Percentiles rank a stretch among this genome's conserved stretches.
Conservation (phyloP, 441 rosid species). For the Codiaeum variegatum region DNA sequence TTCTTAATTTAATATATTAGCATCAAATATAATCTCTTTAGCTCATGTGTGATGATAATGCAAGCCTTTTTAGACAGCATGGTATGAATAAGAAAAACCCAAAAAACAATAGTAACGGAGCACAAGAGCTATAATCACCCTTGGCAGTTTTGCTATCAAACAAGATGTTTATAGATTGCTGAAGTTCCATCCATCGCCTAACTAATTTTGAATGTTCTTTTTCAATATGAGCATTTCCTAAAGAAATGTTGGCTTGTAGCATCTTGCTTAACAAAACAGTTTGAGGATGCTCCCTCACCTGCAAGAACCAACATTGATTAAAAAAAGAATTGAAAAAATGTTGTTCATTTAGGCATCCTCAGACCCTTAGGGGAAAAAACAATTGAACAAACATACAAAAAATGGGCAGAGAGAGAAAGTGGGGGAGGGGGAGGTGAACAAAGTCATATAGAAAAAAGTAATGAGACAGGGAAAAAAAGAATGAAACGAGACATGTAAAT, state of each 20-base stretch:
- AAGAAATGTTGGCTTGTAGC: conserved; percentile 54
- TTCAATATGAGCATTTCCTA: conserved; percentile 62
- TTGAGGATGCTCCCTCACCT: conserved; percentile 97
- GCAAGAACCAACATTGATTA: conserved; percentile 20
- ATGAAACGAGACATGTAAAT: neutral
- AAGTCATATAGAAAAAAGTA: neutral
- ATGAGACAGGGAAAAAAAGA: neutral
- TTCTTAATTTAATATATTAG: too few species aligned
- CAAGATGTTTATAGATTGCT: conserved; percentile 70
- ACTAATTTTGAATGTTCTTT: conserved; percentile 37
- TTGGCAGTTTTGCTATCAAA: conserved; percentile 77
- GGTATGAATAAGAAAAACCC: conserved; percentile 4
- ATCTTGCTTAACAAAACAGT: conserved; percentile 75
- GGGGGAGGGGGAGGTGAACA: too few species aligned
- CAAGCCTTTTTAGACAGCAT: neutral
- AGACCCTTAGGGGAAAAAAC: neutral
- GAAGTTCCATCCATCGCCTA: conserved; percentile 81
- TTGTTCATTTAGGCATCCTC: neutral
- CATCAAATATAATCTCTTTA: too few species aligned
- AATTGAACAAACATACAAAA: neutral
- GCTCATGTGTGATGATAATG: too few species aligned
- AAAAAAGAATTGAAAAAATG: conserved; percentile 24
- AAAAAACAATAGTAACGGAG: neutral
- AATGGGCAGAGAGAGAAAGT: neutral
- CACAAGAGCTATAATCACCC: conserved; percentile 36